Conservation (phyloP, 2,329 filamentous ascomycete species). For the Phyllosticta capitalensis region DNA sequence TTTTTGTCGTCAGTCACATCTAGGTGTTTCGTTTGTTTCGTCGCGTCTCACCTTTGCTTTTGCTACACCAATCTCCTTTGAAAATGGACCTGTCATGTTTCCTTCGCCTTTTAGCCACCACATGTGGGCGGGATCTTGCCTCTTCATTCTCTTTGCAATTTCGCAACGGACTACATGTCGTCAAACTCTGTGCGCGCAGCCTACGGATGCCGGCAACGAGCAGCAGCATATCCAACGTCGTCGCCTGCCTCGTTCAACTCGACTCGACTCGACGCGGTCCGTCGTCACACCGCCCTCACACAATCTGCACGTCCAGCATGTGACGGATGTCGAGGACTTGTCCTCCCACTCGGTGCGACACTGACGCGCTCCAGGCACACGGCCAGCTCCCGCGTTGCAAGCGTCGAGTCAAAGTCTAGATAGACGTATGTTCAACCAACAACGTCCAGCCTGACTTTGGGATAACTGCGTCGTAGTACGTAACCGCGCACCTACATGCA, state of each 20-base stretch:
- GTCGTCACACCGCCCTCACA: background rate
- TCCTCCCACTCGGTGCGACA: background rate
- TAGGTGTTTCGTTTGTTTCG: background rate
- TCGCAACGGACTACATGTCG: background rate
- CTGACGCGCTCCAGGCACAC: background rate
- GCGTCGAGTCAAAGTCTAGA: background rate
- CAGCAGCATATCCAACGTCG: background rate
- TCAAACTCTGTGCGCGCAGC: background rate
- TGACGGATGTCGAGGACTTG: background rate
- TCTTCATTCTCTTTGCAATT: background rate
- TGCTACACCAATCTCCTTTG: background rate
- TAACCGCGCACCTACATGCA: background rate
- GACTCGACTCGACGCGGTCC: background rate
- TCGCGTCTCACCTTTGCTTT: background rate
- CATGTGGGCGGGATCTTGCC: background rate
- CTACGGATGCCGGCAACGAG: background rate
- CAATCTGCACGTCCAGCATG: background rate
- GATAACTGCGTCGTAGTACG: background rate
- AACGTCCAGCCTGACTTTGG: background rate
- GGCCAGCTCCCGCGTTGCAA: background rate
- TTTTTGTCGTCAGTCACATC: background rate
- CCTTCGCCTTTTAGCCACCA: background rate
- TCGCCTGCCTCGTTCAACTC: background rate
- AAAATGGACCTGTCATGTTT: background rate
- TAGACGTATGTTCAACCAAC: background rate